Percentiles rank a stretch among this genome's conserved stretches.
Evolutionary conservation across 768 basidiomycete species (phyloP).

Genomic region (Naganishia friedmannii): DNA sequence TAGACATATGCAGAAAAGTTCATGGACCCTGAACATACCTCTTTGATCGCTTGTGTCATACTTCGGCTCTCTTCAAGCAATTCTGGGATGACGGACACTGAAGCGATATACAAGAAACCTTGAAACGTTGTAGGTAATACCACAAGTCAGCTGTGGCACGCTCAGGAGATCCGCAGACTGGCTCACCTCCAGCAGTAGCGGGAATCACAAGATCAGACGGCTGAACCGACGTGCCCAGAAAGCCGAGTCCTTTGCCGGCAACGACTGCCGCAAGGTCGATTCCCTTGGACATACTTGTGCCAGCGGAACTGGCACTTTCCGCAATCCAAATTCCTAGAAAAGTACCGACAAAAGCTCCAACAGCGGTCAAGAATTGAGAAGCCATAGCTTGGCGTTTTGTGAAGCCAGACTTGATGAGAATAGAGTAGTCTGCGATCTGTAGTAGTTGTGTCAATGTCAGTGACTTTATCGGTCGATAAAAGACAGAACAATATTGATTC

Average conservation of each 20-base stretch:
- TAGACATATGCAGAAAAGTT: not conserved
- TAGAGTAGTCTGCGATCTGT: slow-evolving; percentile 89
- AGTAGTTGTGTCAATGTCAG: not conserved
- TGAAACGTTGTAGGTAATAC: slow-evolving; percentile 11
- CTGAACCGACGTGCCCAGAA: slow-evolving; percentile 78
- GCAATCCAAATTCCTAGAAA: slow-evolving; percentile 46
- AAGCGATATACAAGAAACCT: slow-evolving; percentile 89
- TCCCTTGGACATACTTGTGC: slow-evolving; percentile 36
- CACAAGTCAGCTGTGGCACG: slow-evolving; percentile 15
- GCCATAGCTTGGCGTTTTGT: slow-evolving; percentile 89
- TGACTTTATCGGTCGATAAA: not conserved
- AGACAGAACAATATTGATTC: slow-evolving; percentile 17
- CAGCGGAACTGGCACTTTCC: slow-evolving; percentile 40
- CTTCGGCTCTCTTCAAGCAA: slow-evolving; percentile 83
- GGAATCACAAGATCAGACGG: slow-evolving; percentile 72
- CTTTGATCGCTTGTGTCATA: slow-evolving; percentile 80
- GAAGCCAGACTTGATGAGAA: slow-evolving; percentile 77
- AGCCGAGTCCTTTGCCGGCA: slow-evolving; percentile 68
- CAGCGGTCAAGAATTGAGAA: slow-evolving; percentile 84
- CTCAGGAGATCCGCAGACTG: not conserved
- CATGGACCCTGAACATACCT: slow-evolving; percentile 58
- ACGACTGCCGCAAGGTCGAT: slow-evolving; percentile 71
- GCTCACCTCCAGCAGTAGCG: slow-evolving; percentile 49
- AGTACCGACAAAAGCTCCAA: slow-evolving; percentile 80
- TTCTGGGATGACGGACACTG: slow-evolving; percentile 85